Conservation (phyloP, 2,329 filamentous ascomycete species). For the Stachybotrys chartarum region DNA sequence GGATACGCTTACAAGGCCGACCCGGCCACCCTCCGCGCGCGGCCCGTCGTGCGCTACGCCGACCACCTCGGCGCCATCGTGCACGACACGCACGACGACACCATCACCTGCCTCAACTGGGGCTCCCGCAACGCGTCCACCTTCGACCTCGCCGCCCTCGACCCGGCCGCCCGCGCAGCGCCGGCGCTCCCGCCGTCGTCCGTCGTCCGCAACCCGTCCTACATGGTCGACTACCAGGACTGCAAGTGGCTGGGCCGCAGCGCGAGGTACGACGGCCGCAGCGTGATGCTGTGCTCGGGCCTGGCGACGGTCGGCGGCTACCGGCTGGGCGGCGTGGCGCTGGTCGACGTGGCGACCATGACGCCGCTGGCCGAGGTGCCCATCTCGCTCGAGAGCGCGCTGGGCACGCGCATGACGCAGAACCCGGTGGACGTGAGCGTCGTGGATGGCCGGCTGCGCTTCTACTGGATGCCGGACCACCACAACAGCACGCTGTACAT, state of each 20-base stretch:
- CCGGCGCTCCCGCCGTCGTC: slow-evolving; percentile 7
- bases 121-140: slow-evolving; percentile 32
- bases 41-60: slow-evolving; percentile 23
- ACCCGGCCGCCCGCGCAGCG: slow-evolving; percentile 9
- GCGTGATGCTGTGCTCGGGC: slow-evolving; percentile 40
- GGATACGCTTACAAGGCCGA: slow-evolving; percentile 32
- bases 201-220: slow-evolving; percentile 27
- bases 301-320: slow-evolving; percentile 28
- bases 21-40: slow-evolving; percentile 25
- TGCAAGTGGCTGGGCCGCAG: slow-evolving; percentile 41
- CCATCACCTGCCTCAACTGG: slow-evolving; percentile 37
- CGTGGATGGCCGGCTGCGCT: slow-evolving; percentile 32
- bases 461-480: slow-evolving; percentile 42
- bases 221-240: slow-evolving; percentile 43
- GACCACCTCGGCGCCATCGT: slow-evolving; percentile 42
- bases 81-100: slow-evolving; percentile 26
- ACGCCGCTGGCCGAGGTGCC: slow-evolving; percentile 37
- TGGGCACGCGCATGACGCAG: slow-evolving; percentile 34
- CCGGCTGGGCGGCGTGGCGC: slow-evolving; percentile 35
- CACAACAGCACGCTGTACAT: slow-evolving; percentile 37
- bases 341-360: slow-evolving; percentile 39
- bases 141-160: slow-evolving; percentile 19
- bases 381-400: slow-evolving; percentile 29
- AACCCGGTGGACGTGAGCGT: slow-evolving; percentile 41
- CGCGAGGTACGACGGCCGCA: slow-evolving; percentile 22